Evolutionary conservation across 192 early-diverging fungal species (phyloP).

Genomic region (Umbelopsis sp.): DNA sequence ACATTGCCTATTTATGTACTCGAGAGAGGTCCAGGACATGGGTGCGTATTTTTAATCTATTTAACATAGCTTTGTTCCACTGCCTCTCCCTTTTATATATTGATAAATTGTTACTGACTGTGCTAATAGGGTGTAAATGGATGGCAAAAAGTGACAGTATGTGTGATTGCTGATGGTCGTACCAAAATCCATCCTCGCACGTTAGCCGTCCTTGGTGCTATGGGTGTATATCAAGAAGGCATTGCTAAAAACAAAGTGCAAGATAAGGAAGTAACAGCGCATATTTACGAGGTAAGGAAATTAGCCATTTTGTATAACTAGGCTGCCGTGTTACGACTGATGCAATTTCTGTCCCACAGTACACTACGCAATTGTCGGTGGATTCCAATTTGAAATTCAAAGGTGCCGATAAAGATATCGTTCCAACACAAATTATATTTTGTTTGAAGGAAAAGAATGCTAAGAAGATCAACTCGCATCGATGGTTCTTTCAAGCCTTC

Average conservation of each 20-base stretch:
- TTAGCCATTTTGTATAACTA: neutral
- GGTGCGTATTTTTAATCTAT: conserved; percentile 41
- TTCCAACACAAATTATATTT: conserved; percentile 76
- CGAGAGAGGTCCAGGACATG: conserved; percentile 75
- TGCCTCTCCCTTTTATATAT: neutral
- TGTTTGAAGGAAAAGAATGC: conserved; percentile 76
- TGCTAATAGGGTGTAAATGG: conserved; percentile 65
- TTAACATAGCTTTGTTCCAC: neutral
- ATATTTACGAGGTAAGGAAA: conserved; percentile 70
- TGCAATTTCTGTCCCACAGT: conserved; percentile 36
- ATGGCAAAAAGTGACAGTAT: conserved; percentile 87
- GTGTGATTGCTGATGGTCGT: conserved; percentile 83
- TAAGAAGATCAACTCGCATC: conserved; percentile 65
- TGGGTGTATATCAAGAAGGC: conserved; percentile 86
- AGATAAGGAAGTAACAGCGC: conserved; percentile 70
- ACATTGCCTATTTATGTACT: conserved; percentile 87
- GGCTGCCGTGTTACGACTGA: neutral
- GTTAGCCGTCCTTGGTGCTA: conserved; percentile 69
- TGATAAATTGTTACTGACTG: neutral
- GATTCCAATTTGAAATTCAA: conserved; percentile 54
- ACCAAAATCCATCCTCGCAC: conserved; percentile 73
- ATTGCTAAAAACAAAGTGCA: conserved; percentile 67
- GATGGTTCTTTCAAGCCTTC: conserved; percentile 75
- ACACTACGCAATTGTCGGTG: conserved; percentile 62
- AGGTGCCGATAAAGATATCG: conserved; percentile 45